A percentile compares a stretch with the other conserved stretches of the same genome.
Conservation (phyloP, 805 yeast species). For the Vanderwaltozyma yarrowii region DNA sequence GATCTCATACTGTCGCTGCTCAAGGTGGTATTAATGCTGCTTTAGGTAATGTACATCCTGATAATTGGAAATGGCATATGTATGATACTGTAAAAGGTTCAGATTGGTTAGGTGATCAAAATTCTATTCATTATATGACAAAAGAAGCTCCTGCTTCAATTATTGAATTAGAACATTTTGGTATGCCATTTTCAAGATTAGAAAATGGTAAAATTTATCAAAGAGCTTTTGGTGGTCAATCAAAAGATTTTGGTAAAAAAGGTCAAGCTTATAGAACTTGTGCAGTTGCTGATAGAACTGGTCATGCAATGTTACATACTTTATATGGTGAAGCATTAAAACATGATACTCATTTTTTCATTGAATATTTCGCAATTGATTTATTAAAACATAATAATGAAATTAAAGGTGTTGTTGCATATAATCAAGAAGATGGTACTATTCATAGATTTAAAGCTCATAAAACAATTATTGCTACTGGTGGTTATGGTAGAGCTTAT, state of each 20-base stretch:
- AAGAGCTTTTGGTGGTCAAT: constrained; percentile 98
- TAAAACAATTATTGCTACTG: constrained; percentile 93
- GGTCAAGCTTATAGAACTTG: constrained; percentile 99
- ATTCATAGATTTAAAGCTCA: constrained; percentile 96
- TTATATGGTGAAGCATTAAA: constrained; percentile 92
- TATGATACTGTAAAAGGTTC: constrained; percentile 98
- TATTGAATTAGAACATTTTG: constrained; percentile 94
- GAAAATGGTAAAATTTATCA: constrained; percentile 95
- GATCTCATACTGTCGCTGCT: constrained; percentile 98
- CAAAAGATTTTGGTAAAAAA: constrained; percentile 91
- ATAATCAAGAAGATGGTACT: constrained; percentile 98
- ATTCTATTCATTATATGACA: constrained; percentile 98
- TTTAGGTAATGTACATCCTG: constrained; percentile 94
- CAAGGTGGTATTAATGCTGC: constrained; percentile 99
- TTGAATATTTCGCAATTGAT: constrained; percentile 94
- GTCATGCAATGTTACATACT: constrained; percentile 93
- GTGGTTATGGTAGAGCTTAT: constrained; percentile 98
- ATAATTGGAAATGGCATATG: constrained; percentile 99
- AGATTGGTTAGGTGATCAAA: constrained; percentile 99
- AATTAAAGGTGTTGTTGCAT: constrained; percentile 94
- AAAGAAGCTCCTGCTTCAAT: constrained; percentile 94
- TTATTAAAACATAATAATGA: constrained; percentile 89
- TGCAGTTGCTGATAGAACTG: constrained; percentile 99
- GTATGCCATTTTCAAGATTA: constrained; percentile 96
- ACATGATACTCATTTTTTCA: constrained; percentile 96